Evolutionary conservation across 768 basidiomycete genomes (phyloP), one percentile per base, ranked within the genome.

Genomic region (Serendipita sp.): DNA sequence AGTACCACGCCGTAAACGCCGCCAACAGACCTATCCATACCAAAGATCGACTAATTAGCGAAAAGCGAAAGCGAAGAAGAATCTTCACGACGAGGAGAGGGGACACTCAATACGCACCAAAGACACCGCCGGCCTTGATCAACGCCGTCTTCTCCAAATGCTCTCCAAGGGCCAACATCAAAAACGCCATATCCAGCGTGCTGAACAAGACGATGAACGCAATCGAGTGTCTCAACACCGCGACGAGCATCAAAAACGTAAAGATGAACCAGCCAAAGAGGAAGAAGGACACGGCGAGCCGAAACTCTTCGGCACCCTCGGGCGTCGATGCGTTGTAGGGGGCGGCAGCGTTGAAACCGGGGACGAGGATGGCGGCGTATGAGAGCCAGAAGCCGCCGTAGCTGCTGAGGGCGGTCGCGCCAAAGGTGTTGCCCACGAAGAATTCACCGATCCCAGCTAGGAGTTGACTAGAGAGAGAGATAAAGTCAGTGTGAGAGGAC

Each of bases 381-480:
- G 66, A 65, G 61, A 68, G 28, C 67, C 67, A 68, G 65, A 68
- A 68, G 3, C 43, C 67, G 7, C 66, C 66, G 62, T 67, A 68
- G 5, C 60, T 62, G 30, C 43, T 58, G 65, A 67, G 66, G 26
- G 67, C 67, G 20, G 65, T 67, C 2, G 65, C 67, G 63, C 65
- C 73, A 64, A 74, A 74, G 2, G 72, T 73, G 68, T 75, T 75
- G 53, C 74, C 74, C 26, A 68, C 69, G 4, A 71, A 72, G 67
- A 72, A 75, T 65, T 73, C 74, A 66, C 70, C 67, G 22, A 58
- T 58, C 3, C 53, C 53, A 24, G 53, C 53, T 11, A 31, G 11
- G 16, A 58, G 28, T 58, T 58, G 53, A 38, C 34, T 38, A 14
- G 14, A 14, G 34, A 38, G 14, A 14, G 34, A 38, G 14, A 5